Evolutionary conservation across 2,329 filamentous ascomycete genomes (phyloP).

Genomic region (Escovopsis sp.): DNA sequence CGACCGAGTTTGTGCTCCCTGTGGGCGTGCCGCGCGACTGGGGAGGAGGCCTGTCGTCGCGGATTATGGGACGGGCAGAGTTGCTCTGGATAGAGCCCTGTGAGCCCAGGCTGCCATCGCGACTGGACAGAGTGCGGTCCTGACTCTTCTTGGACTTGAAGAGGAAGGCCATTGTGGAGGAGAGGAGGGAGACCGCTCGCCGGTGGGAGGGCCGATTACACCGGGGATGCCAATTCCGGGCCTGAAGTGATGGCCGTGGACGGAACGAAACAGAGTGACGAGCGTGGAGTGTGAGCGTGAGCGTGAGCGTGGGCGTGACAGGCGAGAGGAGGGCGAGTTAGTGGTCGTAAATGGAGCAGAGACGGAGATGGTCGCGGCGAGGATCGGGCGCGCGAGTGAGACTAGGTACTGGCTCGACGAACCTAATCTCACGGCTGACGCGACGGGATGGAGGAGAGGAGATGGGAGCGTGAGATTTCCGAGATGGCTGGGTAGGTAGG

Average conservation of each 20-base stretch:
- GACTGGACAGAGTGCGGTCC: conserved; percentile 42
- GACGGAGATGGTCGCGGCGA: conserved; percentile 3
- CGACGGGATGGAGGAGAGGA: conserved; percentile 12
- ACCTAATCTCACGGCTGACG: conserved; percentile 13
- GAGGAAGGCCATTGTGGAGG: conserved; percentile 57
- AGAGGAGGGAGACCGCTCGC: conserved; percentile 24
- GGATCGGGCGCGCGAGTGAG: conserved; percentile 5
- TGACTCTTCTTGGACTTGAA: conserved; percentile 73
- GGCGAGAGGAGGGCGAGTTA: background rate
- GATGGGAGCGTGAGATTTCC: conserved; percentile 20
- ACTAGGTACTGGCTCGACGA: conserved; percentile 7
- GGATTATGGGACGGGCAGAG: conserved; percentile 25
- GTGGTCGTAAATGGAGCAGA: too few relatives aligned
- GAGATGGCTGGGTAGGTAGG: conserved; percentile 35
- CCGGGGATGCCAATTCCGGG: conserved; percentile 8
- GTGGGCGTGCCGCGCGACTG: conserved; percentile 54
- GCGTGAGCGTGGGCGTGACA: too few relatives aligned
- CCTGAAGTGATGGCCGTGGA: background rate
- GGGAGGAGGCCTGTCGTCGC: conserved; percentile 38
- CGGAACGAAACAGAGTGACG: background rate
- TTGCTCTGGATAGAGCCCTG: conserved; percentile 35
- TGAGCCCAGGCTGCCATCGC: conserved; percentile 35
- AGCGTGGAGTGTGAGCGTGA: conserved; percentile 1
- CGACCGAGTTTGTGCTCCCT: conserved; percentile 62
- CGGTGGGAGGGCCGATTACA: conserved; percentile 14